Evolutionary conservation across 768 basidiomycete genomes (phyloP), one percentile per base, ranked within the genome.

Genomic region (Tylopilus balloui): DNA sequence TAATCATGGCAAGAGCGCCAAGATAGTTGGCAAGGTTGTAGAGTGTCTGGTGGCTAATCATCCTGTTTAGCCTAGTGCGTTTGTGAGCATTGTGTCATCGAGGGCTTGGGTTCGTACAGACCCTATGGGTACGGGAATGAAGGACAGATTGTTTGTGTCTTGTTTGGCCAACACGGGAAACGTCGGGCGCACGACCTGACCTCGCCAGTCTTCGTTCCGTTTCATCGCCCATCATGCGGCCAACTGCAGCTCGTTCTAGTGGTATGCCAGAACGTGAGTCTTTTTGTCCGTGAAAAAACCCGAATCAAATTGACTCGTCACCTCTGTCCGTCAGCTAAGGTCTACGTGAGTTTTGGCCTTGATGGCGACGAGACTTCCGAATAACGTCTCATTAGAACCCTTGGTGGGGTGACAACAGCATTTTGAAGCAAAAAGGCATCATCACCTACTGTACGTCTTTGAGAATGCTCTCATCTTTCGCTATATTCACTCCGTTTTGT

Each of bases 361-460:
- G n/a, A 23, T 32, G 34, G 42, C 21, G 29, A n/a, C 14, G 19
- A 40, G 20, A 42, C 29, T 23, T 6, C 8, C 13, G 38, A 50
- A n/a, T 52, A 44, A 60, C 36, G 19, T 38, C 29, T 45, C 40
- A 48, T 27, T 64, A 94, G 90, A 86, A 77, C 69, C 74, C 84
- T 44, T 96, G 92, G 92, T 96, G 92, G 92, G 92, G 92, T 72
- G 83, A 87, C 70, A 73, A 76, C 57, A 78, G 79, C 52, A 72
- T 77, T 37, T 75, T 75, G 58, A 83, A 81, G 65, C 83, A 85
- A 62, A 90, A 78, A 71, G 92, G 92, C 45, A 76, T 94, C 50
- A 73, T 79, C 43, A 71, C 76, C 61, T 96, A 95, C 77, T 78
- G 93, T 95, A 62, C 72, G 90, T 80, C 15, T 9, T 34, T 17